Evolutionary conservation across 495 filamentous ascomycete genomes (phyloP).

Genomic region (Xylaria grammica): DNA sequence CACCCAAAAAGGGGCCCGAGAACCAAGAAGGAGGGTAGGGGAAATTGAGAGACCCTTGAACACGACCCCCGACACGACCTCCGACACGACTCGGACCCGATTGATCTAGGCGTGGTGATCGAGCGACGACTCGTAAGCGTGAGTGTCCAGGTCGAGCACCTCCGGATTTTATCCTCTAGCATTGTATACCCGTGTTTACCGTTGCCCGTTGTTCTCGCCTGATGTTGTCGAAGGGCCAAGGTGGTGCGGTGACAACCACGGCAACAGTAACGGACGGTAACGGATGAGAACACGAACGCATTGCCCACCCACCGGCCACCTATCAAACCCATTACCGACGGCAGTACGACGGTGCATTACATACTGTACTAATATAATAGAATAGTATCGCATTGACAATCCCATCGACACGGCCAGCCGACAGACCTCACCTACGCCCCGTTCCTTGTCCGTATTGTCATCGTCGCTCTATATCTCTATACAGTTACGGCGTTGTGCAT

Average conservation of each 20-base stretch:
- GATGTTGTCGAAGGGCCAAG: not conserved
- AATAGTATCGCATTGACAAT: not conserved
- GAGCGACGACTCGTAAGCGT: too few species aligned
- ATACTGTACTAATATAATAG: too few species aligned
- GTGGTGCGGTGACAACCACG: not conserved
- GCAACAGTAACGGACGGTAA: not conserved
- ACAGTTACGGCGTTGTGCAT: constrained; percentile 2
- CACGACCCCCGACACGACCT: not conserved
- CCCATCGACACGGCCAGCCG: not conserved
- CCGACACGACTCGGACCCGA: not conserved
- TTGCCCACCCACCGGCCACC: not conserved
- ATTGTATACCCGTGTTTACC: too few species aligned
- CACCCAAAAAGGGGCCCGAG: too few species aligned
- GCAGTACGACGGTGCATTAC: too few species aligned
- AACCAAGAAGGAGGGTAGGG: too few species aligned
- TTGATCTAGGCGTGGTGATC: not conserved
- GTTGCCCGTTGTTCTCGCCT: not conserved
- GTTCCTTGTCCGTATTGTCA: not conserved
- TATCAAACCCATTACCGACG: not conserved
- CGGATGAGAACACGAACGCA: not conserved
- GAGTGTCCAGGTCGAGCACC: too few species aligned
- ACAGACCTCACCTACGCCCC: not conserved
- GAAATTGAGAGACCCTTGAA: too few species aligned
- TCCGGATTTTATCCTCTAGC: not conserved
- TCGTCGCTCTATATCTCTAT: not conserved